Conservation (phyloP, 768 basidiomycete genomes). For the Leccinum arenicola region DNA sequence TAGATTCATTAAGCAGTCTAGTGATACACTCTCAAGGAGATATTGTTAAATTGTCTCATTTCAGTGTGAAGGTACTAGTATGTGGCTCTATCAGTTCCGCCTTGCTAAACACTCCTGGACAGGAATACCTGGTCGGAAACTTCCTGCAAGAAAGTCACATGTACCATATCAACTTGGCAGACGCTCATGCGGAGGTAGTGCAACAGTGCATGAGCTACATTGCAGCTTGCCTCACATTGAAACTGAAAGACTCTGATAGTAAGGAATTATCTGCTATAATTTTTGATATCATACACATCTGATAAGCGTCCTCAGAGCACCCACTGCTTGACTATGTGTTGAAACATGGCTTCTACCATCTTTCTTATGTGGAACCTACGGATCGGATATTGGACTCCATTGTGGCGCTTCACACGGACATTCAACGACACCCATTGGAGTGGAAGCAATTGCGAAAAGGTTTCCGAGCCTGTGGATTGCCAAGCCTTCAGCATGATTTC, state of each 20-base stretch:
- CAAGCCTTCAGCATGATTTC: too few species aligned
- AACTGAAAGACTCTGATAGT: neutral
- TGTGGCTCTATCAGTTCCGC: neutral
- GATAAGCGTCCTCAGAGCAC: neutral
- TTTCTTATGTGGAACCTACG: neutral
- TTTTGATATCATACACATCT: neutral
- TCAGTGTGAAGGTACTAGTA: neutral
- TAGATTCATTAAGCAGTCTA: neutral
- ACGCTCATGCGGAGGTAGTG: neutral
- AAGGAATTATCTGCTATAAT: neutral
- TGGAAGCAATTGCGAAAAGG: neutral
- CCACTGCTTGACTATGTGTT: neutral
- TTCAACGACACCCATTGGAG: neutral
- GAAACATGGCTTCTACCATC: neutral
- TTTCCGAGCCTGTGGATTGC: too few species aligned
- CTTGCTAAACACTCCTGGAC: neutral
- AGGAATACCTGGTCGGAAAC: neutral
- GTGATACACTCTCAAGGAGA: neutral
- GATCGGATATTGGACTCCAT: neutral
- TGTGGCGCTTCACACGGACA: neutral
- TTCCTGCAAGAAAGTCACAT: neutral
- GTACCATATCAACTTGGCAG: neutral
- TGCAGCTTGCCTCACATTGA: neutral
- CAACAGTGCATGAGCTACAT: neutral
- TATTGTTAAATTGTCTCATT: neutral